Evolutionary conservation across 441 rosid species (phyloP).

Genomic region (Brassica hybrid): DNA sequence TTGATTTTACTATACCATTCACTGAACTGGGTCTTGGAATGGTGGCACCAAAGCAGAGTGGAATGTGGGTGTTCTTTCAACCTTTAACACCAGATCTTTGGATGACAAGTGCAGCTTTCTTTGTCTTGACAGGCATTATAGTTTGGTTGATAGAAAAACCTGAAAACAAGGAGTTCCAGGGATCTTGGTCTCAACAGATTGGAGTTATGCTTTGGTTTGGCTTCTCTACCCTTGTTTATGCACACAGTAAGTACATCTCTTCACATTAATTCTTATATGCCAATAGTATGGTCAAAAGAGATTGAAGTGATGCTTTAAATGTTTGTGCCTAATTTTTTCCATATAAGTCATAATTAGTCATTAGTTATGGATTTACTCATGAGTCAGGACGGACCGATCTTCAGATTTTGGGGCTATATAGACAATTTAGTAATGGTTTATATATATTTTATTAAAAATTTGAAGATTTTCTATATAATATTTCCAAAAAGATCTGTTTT

Average conservation of each 20-base stretch:
- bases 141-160: constrained; percentile 53
- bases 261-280: background rate
- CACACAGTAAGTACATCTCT: constrained; percentile 47
- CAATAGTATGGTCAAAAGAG: too few relatives aligned
- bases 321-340: too few relatives aligned
- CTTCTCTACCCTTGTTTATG: constrained; percentile 54
- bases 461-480: too few relatives aligned
- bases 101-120: constrained; percentile 45
- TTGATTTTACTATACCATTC: constrained; percentile 54
- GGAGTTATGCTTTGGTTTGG: constrained; percentile 50
- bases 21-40: constrained; percentile 49
- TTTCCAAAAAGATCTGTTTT: too few relatives aligned
- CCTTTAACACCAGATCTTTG: constrained; percentile 51
- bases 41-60: constrained; percentile 41
- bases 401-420: too few relatives aligned
- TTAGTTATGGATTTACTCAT: too few relatives aligned
- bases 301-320: too few relatives aligned
- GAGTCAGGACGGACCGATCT: too few relatives aligned
- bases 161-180: constrained; percentile 46
- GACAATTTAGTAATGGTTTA: too few relatives aligned
- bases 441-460: too few relatives aligned
- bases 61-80: constrained; percentile 51
- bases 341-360: too few relatives aligned
- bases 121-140: constrained; percentile 43
- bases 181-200: constrained; percentile 44